Base-by-base conservation (phyloP, 345 rosid species). In the Passiflora organensis region DNA sequence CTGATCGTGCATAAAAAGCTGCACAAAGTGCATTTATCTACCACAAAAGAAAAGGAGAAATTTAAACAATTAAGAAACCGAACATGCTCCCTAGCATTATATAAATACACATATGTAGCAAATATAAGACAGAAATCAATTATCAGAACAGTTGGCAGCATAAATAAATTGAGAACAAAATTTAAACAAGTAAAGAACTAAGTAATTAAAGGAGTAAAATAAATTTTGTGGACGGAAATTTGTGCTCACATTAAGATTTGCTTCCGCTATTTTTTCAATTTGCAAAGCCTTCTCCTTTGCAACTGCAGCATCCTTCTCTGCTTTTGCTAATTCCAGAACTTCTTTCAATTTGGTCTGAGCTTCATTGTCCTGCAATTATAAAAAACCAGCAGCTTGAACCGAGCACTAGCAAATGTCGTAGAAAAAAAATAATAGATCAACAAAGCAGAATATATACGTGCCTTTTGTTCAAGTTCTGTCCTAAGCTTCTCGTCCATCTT, bases 1-100 rank as follows among this genome's bases (percentile, higher is more conserved):
- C 95, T 53, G 95, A 89, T 60, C 89, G 83, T 1, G 95, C 99
- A 72, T 81, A 89, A 75, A 93, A 93, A 60, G 99, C 96, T 95
- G 86, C 80, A 71, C 87, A 77, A 67, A 93, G 68, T 32, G 95
- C 94, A 60, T 84, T 79, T 74, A 93, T 84, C 97, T 93, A 60
- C 64, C 34, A 28, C 3, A 28, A 65, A 52, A 73, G 53, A 59
- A 19, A 68, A 58, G 6, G 32, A 62, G 44, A n/a, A 48, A 49
- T 58, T 14, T 19, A 17, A 10, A 32, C 15, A 52, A 34, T 34
- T 17, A 34, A 52, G 23, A 19, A 16, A 13, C 36, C 23, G 48
- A 56, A 32, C 42, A 45, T 17, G 6, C 6, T 11, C n/a, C n/a
- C n/a, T 19, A 9, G 51, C n/a, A n/a, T 20, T 8, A 13, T 52